Conservation (phyloP, 331 rosid genomes). For the Saraca asoca region DNA sequence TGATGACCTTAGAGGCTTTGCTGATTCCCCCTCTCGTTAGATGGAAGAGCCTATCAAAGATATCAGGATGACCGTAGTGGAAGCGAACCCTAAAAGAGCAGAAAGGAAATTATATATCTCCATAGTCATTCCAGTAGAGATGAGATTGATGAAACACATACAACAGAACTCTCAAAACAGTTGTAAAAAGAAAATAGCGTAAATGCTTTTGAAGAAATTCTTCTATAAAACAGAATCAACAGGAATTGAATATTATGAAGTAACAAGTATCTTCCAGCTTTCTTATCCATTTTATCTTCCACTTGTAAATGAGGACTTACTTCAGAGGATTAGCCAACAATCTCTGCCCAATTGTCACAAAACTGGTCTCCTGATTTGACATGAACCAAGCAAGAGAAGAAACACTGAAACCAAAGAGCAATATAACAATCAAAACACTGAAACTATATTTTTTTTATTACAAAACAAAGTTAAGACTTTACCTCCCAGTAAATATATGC, state of each 20-base stretch:
- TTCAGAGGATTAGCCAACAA: conserved; percentile 90
- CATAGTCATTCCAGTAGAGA: not conserved
- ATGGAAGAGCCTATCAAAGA: conserved; percentile 95
- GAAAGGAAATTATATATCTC: conserved; percentile 23
- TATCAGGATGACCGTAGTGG: conserved; percentile 98
- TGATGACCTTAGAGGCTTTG: conserved; percentile 94
- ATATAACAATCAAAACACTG: conserved; percentile 37
- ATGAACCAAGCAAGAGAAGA: conserved; percentile 99
- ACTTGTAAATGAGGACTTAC: conserved; percentile 53
- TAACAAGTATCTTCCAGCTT: not conserved
- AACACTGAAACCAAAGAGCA: conserved; percentile 67
- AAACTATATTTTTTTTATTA: not conserved
- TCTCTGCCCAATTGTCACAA: conserved; percentile 99
- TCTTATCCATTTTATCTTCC: conserved; percentile 5
- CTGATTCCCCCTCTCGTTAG: conserved; percentile 96
- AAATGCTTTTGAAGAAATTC: not conserved
- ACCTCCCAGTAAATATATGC: conserved; percentile 98
- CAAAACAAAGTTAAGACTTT: conserved; percentile 13
- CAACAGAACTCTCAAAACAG: not conserved
- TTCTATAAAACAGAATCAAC: not conserved
- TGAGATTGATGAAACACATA: not conserved
- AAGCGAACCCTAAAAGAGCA: conserved; percentile 81
- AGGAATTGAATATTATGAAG: not conserved
- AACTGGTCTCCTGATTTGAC: conserved; percentile 99
- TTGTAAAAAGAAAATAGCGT: not conserved